phyloP scores from a whole-genome alignment of 148 eudicot genomes.

The Pharnaceum exiguum region DNA sequence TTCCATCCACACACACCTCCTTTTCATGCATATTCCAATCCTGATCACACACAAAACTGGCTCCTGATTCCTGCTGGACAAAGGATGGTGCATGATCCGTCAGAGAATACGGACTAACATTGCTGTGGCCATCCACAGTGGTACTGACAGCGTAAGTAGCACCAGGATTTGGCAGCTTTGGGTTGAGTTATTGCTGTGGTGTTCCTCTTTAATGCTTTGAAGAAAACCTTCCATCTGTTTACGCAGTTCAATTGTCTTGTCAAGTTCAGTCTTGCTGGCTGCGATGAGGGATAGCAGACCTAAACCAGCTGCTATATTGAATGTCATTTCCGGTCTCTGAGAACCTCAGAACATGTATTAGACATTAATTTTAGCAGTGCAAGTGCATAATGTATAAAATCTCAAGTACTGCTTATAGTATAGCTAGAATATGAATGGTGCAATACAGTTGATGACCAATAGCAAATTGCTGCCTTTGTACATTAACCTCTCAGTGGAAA shows the following conservation, averaged over 20 bases:
- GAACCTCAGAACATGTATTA: constrained; percentile 9
- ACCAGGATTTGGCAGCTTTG: constrained; percentile 18
- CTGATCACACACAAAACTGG: constrained; percentile 14
- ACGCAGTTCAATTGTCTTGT: constrained; percentile 41
- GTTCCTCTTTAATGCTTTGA: constrained; percentile 28
- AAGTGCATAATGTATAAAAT: too few species aligned
- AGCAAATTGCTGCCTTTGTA: too few species aligned
- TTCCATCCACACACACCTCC: constrained; percentile 23
- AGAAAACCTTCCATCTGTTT: constrained; percentile 47
- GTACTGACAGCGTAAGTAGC: constrained; percentile 24
- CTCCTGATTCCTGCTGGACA: constrained; percentile 23
- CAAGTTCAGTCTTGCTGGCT: constrained; percentile 51
- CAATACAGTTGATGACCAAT: too few species aligned
- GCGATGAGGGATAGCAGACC: constrained; percentile 55
- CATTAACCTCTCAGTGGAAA: too few species aligned
- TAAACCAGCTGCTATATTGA: constrained; percentile 58
- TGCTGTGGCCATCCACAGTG: constrained; percentile 21
- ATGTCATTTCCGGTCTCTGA: constrained; percentile 27
- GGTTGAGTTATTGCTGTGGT: constrained; percentile 11
- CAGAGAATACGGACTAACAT: constrained; percentile 17
- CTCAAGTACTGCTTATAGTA: too few species aligned
- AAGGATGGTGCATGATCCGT: constrained; percentile 12
- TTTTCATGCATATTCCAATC: constrained; percentile 19
- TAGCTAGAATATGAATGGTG: too few species aligned
- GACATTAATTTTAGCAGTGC: neutral